Evolutionary conservation across 176 grass and related monocot species (phyloP), one percentile per base, ranked within the genome.

Genomic region (Areca catechu): DNA sequence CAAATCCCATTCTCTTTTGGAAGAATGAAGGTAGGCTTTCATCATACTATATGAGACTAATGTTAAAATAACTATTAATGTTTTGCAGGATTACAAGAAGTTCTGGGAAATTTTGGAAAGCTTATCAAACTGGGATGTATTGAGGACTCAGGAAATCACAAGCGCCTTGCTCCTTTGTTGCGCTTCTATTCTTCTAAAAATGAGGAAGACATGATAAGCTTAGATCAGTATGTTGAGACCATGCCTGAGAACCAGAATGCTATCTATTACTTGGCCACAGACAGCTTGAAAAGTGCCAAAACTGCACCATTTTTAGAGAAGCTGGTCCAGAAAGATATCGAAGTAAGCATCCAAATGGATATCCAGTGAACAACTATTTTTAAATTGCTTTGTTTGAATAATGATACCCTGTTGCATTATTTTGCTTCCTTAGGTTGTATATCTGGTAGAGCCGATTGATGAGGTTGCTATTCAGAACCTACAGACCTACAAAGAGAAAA

Each of bases 21-120:
- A 43, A 43, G 5, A 29, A 29, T 29, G 25, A 27, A 27, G 25
- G 2, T 43, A 43, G 34, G 34, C 9, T 12, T 43, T 12, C 34
- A 43, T 12, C 34, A 43, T 43, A 12, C 10, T 43, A 43, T 43
- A 43, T 43, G 34, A 43, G 7, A 43, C 34, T 43, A 9, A 43
- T 43, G 34, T 14, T 43, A 43, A 12, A 43, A 43, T 59, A 43
- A 43, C 34, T 65, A 58, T 20, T 56, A 24, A 16, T 5, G 14
- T 49, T 49, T 5, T 66, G 55, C 77, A 95, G 85, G 90, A 83
- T 25, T 95, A 86, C 58, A 95, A 83, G 58, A 95, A 86, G 30
- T 95, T 95, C 59, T 95, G 90, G 90, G 90, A 95, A 95, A 84
- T 71, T 95, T 95, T 72, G 85, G 90, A 5, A 89, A 95, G 65